A percentile compares a stretch with the other conserved stretches of the same genome.
Conservation (phyloP, 1,284 basidiomycete species). For the Boletellus dicymbophilus region DNA sequence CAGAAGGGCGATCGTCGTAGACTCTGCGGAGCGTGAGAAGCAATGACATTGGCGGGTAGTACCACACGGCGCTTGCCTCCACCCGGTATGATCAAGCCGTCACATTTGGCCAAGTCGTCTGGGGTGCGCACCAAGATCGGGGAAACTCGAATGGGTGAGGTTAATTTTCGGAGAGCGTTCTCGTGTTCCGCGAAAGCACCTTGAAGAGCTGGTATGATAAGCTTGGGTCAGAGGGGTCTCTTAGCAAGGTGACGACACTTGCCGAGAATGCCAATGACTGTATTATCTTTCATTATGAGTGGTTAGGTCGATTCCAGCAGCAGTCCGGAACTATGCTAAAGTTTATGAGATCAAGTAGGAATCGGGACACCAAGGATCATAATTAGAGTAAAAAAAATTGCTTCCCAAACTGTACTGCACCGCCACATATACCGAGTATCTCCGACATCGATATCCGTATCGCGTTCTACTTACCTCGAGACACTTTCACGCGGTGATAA, state of each 20-base stretch:
- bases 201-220: slow-evolving; percentile 75
- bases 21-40: slow-evolving; percentile 53
- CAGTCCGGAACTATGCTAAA: not conserved
- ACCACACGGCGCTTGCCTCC: slow-evolving; percentile 54
- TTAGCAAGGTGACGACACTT: not conserved
- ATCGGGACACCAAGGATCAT: not conserved
- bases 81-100: slow-evolving; percentile 91
- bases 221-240: slow-evolving; percentile 2
- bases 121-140: slow-evolving; percentile 75
- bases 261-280: slow-evolving; percentile 33
- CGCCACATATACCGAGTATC: too few relatives aligned
- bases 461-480: too few relatives aligned
- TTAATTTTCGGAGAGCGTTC: slow-evolving; percentile 62
- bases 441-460: too few relatives aligned
- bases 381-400: not conserved
- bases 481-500: too few relatives aligned
- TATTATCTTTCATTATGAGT: slow-evolving; percentile 19
- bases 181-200: slow-evolving; percentile 94
- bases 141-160: slow-evolving; percentile 44
- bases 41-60: not conserved
- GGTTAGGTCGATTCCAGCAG: not conserved
- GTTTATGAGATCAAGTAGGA: not conserved
- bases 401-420: not conserved
- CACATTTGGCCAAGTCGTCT: slow-evolving; percentile 76
- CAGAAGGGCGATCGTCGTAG: slow-evolving; percentile 91